A percentile compares a stretch with the other conserved stretches of the same genome.
Evolutionary conservation across 2,329 filamentous ascomycete genomes (phyloP).

Genomic region (Daldinia sp.): DNA sequence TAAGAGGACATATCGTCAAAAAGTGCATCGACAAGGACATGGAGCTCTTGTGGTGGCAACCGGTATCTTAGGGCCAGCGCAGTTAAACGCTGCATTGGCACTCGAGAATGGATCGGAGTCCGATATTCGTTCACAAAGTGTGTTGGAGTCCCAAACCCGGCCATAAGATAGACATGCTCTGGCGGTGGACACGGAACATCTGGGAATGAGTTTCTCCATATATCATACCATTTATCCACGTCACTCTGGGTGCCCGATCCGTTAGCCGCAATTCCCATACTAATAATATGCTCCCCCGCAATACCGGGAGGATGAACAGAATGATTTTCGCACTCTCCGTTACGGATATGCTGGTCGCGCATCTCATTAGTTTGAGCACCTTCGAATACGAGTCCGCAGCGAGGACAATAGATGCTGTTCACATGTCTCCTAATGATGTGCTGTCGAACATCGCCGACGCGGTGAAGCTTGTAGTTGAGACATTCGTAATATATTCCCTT

Average conservation of each 20-base stretch:
- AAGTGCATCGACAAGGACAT: neutral
- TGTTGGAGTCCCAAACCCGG: neutral
- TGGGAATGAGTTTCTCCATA: conserved; percentile 9
- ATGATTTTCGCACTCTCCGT: neutral
- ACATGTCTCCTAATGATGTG: conserved; percentile 10
- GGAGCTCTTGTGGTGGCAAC: too few species aligned
- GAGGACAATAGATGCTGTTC: neutral
- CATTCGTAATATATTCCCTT: neutral
- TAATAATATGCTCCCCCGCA: neutral
- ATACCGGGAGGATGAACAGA: neutral
- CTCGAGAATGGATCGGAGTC: neutral
- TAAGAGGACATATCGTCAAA: neutral
- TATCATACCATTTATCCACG: conserved; percentile 3
- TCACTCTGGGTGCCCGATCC: neutral
- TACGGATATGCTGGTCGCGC: neutral
- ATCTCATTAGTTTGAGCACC: neutral
- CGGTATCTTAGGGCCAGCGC: neutral
- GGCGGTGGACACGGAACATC: neutral
- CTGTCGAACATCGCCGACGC: conserved; percentile 13
- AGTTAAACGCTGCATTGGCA: neutral
- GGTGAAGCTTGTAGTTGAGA: neutral
- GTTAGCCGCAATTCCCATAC: neutral
- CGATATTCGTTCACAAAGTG: neutral
- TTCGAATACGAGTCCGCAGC: conserved; percentile 6
- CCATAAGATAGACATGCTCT: neutral